Conservation (phyloP, 163 green algal genomes). For the Chlamydomonas reinhardtii region DNA sequence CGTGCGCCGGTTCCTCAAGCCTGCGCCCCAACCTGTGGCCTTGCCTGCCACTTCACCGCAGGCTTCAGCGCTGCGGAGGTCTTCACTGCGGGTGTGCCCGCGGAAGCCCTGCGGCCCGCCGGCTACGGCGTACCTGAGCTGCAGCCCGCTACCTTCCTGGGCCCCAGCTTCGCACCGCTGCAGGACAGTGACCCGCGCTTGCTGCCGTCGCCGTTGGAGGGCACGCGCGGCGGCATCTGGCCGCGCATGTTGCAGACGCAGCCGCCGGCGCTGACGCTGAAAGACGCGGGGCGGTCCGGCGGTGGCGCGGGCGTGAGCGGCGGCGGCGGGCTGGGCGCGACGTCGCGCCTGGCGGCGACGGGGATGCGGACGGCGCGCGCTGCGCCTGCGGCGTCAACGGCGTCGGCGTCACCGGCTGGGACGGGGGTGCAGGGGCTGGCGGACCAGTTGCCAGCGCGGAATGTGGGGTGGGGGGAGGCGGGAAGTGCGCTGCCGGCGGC, state of each 20-base stretch:
- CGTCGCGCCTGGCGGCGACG: not conserved
- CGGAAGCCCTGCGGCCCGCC: constrained; percentile 19
- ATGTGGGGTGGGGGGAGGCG: not conserved
- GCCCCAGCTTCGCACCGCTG: not conserved
- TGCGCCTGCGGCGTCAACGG: not conserved
- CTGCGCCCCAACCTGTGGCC: too few species aligned
- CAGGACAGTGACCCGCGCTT: constrained; percentile 21
- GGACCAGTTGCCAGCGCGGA: not conserved
- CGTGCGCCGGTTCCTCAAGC: too few species aligned
- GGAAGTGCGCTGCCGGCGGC: not conserved
- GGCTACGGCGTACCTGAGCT: constrained; percentile 39
- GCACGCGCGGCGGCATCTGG: constrained; percentile 39
- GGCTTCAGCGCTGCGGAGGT: constrained; percentile 23
- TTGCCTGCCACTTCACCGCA: not conserved
- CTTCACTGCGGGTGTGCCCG: constrained; percentile 9
- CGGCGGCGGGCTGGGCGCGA: not conserved
- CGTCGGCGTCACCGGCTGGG: not conserved
- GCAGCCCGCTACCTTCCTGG: constrained; percentile 40
- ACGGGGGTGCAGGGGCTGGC: not conserved
- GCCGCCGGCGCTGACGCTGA: not conserved
- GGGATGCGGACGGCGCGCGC: not conserved
- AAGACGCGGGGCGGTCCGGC: not conserved
- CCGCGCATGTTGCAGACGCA: constrained; percentile 29
- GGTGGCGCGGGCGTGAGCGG: not conserved
- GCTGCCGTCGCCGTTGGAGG: constrained; percentile 25